Conservation (phyloP, 2,329 filamentous ascomycete species). For the Epicoccum nigrum region DNA sequence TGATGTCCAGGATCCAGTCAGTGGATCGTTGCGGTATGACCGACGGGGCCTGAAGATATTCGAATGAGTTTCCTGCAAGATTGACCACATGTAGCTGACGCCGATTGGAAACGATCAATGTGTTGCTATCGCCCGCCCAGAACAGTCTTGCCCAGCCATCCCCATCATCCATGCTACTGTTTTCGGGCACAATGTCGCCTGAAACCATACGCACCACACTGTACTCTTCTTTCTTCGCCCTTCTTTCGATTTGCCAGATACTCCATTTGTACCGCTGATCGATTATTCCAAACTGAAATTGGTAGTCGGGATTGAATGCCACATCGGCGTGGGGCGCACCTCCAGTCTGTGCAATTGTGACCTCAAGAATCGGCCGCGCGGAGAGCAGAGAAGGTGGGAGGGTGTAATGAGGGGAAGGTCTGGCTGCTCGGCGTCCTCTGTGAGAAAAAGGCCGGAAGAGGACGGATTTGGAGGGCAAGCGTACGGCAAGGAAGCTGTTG, state of each 20-base stretch:
- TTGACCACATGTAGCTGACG: slow-evolving; percentile 44
- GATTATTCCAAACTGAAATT: slow-evolving; percentile 68
- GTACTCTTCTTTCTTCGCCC: slow-evolving; percentile 38
- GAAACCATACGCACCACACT: slow-evolving; percentile 41
- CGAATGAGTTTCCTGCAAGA: slow-evolving; percentile 32
- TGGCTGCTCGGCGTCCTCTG: slow-evolving; percentile 17
- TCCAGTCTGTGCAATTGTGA: slow-evolving; percentile 61
- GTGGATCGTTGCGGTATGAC: slow-evolving; percentile 33
- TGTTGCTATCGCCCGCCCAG: slow-evolving; percentile 56
- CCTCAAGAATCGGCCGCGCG: slow-evolving; percentile 60
- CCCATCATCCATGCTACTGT: slow-evolving; percentile 17
- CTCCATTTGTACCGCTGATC: slow-evolving; percentile 71
- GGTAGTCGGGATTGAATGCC: slow-evolving; percentile 67
- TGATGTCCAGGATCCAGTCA: slow-evolving; percentile 65
- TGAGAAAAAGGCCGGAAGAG: slow-evolving; percentile 53
- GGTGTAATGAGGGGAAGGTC: slow-evolving; percentile 25
- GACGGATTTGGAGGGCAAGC: slow-evolving; percentile 53
- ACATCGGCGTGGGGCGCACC: slow-evolving; percentile 66
- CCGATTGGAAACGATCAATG: slow-evolving; percentile 61
- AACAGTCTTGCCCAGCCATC: slow-evolving; percentile 59
- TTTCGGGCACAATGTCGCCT: slow-evolving; percentile 17
- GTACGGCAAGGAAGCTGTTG: slow-evolving; percentile 57
- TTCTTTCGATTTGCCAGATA: slow-evolving; percentile 64
- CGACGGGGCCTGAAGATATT: slow-evolving; percentile 29
- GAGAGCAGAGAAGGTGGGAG: slow-evolving; percentile 59